These are phyloP conservation scores for Linum tenue DNA, from an alignment of 345 rosid genomes.

Conservation along the genomic window DNA sequence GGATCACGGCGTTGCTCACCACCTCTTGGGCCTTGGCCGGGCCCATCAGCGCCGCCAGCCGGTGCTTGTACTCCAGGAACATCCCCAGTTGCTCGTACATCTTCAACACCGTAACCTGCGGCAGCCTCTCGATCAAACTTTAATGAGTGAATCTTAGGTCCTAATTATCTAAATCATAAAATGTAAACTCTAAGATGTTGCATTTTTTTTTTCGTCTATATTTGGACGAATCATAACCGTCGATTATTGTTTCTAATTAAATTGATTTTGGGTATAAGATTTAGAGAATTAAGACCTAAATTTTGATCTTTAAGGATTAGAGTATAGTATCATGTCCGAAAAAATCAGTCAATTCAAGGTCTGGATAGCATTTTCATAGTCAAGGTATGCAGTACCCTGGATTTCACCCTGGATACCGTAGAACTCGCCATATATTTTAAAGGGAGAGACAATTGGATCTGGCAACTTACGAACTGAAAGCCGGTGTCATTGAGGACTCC, in stretches of 20 bases:
- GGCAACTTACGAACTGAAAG: neutral
- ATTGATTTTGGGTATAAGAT: no score
- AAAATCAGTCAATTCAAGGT: no score
- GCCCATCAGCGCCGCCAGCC: neutral
- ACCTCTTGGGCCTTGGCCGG: neutral
- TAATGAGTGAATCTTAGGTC: neutral
- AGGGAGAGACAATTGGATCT: neutral
- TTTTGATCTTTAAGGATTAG: neutral
- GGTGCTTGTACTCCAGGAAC: neutral
- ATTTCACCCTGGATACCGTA: no score
- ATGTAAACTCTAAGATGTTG: neutral
- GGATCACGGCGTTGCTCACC: neutral
- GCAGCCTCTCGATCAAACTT: neutral
- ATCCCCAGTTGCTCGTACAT: neutral
- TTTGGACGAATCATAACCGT: no score
- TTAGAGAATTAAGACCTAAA: no score
- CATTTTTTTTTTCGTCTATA: neutral
- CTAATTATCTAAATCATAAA: neutral
- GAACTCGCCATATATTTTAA: neutral
- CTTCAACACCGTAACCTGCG: slow-evolving; percentile 3
- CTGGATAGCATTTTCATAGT: no score
- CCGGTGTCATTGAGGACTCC: slow-evolving; percentile 5
- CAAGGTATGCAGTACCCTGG: no score
- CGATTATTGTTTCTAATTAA: no score
- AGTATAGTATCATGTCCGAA: neutral